Conservation (phyloP, 1,284 basidiomycete species). For the Ustilago loliicola region DNA sequence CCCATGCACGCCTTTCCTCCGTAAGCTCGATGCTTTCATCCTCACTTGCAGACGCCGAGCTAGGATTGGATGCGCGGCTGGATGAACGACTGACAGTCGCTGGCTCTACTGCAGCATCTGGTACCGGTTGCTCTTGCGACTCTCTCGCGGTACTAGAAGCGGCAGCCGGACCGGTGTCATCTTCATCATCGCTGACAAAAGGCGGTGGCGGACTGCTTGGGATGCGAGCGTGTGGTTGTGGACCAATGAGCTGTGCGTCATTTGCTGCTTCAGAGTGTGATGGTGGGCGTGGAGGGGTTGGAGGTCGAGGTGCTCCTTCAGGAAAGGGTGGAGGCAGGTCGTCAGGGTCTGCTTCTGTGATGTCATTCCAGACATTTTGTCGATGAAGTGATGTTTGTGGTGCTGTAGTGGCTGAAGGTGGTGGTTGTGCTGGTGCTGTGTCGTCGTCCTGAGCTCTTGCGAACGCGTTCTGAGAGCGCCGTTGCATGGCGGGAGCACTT, state of each 20-base stretch:
- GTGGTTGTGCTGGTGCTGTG: neutral
- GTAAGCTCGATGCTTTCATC: conserved; percentile 29
- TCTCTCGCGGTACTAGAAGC: neutral
- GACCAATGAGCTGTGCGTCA: conserved; percentile 39
- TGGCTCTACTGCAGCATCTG: neutral
- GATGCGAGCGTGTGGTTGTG: conserved; percentile 41
- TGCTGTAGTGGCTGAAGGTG: neutral
- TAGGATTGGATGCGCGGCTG: conserved; percentile 26
- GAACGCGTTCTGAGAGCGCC: conserved; percentile 30
- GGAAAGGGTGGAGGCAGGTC: conserved; percentile 56
- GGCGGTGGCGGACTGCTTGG: conserved; percentile 61
- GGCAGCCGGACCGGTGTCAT: conserved; percentile 10
- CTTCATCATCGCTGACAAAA: conserved; percentile 55
- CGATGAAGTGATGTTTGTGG: conserved; percentile 44
- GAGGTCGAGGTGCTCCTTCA: conserved; percentile 48
- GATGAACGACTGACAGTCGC: conserved; percentile 3
- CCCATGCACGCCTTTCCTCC: conserved; percentile 51
- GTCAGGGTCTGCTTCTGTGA: conserved; percentile 54
- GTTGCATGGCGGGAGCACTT: conserved; percentile 33
- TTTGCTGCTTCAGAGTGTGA: conserved; percentile 28
- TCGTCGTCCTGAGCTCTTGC: conserved; percentile 1
- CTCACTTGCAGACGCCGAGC: conserved; percentile 31
- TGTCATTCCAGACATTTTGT: conserved; percentile 56
- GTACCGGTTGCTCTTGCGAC: conserved; percentile 3
- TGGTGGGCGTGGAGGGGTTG: conserved; percentile 41